phyloP scores from a whole-genome alignment of 2,329 filamentous ascomycete species.

The Ophiostoma pallidulum region DNA sequence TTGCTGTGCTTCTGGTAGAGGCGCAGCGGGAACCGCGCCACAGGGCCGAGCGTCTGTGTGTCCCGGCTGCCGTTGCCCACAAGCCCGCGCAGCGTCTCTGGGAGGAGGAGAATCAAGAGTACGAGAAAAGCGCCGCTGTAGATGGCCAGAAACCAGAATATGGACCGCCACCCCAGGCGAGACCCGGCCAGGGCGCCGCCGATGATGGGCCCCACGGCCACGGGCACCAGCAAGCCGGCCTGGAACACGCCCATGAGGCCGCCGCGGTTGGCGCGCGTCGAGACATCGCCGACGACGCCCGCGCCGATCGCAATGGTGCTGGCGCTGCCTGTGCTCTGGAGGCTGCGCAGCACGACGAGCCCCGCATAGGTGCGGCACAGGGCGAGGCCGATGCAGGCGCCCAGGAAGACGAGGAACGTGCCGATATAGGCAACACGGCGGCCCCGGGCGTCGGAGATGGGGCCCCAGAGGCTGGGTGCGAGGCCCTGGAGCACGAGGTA shows the following conservation, averaged over 20 bases:
- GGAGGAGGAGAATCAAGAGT: constrained; percentile 45
- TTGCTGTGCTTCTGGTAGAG: constrained; percentile 25
- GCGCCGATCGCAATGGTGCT: constrained; percentile 62
- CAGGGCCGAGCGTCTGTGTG: constrained; percentile 46
- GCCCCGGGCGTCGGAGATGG: constrained; percentile 50
- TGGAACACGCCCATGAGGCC: constrained; percentile 60
- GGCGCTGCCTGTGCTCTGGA: constrained; percentile 56
- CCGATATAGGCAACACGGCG: constrained; percentile 52
- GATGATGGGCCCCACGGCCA: constrained; percentile 48
- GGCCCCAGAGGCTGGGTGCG: constrained; percentile 50
- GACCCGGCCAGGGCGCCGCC: constrained; percentile 55
- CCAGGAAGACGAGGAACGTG: constrained; percentile 47
- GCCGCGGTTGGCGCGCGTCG: constrained; percentile 58
- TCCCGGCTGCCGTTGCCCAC: constrained; percentile 53
- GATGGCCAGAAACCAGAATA: constrained; percentile 61
- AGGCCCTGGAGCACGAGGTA: constrained; percentile 57
- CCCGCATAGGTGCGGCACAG: constrained; percentile 47
- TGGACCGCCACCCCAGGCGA: constrained; percentile 50
- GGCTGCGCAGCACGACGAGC: constrained; percentile 48
- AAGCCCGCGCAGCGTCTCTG: constrained; percentile 48
- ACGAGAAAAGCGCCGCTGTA: constrained; percentile 40
- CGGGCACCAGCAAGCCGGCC: constrained; percentile 46
- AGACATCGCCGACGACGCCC: constrained; percentile 63
- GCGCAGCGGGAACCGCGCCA: constrained; percentile 40
- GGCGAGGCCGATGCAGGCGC: constrained; percentile 51